Evolutionary conservation across 345 rosid species (phyloP).

Genomic region (Conringia planisiliqua): DNA sequence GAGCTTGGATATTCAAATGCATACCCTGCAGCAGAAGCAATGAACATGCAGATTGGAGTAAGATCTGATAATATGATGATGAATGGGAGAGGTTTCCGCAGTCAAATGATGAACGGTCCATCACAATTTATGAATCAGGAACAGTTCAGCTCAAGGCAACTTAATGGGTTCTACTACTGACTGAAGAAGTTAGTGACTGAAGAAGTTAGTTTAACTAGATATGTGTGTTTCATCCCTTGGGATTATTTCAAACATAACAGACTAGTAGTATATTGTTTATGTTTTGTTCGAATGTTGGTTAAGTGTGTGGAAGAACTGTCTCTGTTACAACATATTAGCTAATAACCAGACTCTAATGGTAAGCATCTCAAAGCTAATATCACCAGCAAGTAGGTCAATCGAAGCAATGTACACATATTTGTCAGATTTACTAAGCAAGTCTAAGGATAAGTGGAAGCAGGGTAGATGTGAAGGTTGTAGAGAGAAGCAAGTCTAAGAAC

Average conservation of each 20-base stretch:
- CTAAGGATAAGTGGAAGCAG: neutral
- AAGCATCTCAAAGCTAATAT: neutral
- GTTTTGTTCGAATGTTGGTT: neutral
- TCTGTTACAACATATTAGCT: neutral
- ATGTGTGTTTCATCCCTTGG: neutral
- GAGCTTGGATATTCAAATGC: constrained; percentile 27
- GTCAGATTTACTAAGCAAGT: neutral
- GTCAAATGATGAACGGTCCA: constrained; percentile 12
- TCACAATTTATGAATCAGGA: constrained; percentile 11
- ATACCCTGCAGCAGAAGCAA: constrained; percentile 29
- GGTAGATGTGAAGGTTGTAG: neutral
- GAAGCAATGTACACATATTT: no score
- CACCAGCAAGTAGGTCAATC: no score
- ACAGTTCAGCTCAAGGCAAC: constrained; percentile 21
- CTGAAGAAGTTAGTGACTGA: neutral
- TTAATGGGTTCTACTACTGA: constrained; percentile 21
- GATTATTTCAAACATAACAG: neutral
- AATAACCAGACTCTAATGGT: neutral
- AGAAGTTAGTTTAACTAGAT: neutral
- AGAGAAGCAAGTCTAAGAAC: neutral
- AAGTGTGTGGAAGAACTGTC: neutral
- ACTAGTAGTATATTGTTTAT: neutral
- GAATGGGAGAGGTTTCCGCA: constrained; percentile 13
- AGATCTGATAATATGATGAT: constrained; percentile 20
- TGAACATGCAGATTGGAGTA: constrained; percentile 22